These are phyloP conservation scores for Picochlorum sp. DNA, from an alignment of 139 green algal genomes.

Conservation along the genomic window DNA sequence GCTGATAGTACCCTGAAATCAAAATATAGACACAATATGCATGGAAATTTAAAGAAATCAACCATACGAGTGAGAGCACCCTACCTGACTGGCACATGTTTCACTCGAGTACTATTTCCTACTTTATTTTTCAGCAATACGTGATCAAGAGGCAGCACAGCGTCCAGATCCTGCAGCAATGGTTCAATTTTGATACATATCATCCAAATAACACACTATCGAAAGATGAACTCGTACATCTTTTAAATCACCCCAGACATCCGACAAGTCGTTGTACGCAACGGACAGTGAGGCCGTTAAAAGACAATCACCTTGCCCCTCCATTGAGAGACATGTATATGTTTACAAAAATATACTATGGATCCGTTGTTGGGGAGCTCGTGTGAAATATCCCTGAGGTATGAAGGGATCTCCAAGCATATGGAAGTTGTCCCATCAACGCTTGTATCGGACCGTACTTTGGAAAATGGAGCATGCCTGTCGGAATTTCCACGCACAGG, in stretches of 20 bases:
- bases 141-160: constrained; percentile 42
- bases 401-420: too few species aligned
- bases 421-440: too few species aligned
- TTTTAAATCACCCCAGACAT: constrained; percentile 1
- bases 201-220: neutral
- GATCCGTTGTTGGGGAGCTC: too few species aligned
- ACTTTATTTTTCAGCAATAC: constrained; percentile 61
- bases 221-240: neutral
- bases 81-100: constrained; percentile 50
- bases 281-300: neutral
- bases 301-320: neutral
- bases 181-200: neutral
- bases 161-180: constrained; percentile 49
- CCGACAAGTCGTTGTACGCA: constrained; percentile 6
- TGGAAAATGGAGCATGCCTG: too few species aligned
- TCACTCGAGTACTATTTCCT: constrained; percentile 34
- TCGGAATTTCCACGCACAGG: neutral
- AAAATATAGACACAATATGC: neutral
- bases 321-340: neutral
- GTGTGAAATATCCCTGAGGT: too few species aligned
- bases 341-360: too few species aligned
- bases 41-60: too few species aligned
- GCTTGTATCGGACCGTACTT: too few species aligned
- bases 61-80: neutral
- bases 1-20: constrained; percentile 8